Base-by-base conservation (phyloP, 352 stramenopile genomes). In the Globisporangium nodosum region DNA sequence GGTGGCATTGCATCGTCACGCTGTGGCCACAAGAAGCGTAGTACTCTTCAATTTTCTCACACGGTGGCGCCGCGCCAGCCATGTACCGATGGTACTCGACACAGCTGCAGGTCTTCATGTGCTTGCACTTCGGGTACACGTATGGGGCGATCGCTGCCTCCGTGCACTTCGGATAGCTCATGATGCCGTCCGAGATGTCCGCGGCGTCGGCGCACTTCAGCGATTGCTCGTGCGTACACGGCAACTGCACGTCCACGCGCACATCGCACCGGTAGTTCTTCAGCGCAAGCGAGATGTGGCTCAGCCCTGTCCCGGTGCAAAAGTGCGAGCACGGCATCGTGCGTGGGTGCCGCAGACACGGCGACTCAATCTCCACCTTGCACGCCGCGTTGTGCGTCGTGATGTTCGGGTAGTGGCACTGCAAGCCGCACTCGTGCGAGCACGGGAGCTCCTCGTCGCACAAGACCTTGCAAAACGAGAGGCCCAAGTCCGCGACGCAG, bases 391-490 rank as follows among this genome's bases (percentile, higher is more conserved):
- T 93, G 64, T 96, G 87, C 20, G 57, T 68, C 8, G 61, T 59
- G 15, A 86, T 56, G 8, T 75, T 57, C 2, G 82, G 74, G 71
- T 73, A 93, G 39, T 95, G 87, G 53, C 87, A 96, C 37, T 65
- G 71, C 47, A 86, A 59, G 1, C 72, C 65, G 58, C 88, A 96
- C 8, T 55, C 54, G 54, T 96, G 88, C 20, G 72, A 78, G 54
- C 86, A 96, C 24, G 60, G 21, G 0, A 96, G 71, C 16, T 60
- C 16, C 49, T 75, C 61, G 0, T 69, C 64, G 45, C 88, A 96
- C n/a, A 87, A 46, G 18, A 92, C 72, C 5, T 63, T 61, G 58
- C 87, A 96, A 68, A 94, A 96, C 4, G 74, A 73, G 5, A 94
- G 77, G 33, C 79, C 68, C 24, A 93, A 55, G 39, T 87, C 68